These are phyloP conservation scores for Ettlia oleoabundans DNA, from an alignment of 139 green algal genomes.

Conservation along the genomic window DNA sequence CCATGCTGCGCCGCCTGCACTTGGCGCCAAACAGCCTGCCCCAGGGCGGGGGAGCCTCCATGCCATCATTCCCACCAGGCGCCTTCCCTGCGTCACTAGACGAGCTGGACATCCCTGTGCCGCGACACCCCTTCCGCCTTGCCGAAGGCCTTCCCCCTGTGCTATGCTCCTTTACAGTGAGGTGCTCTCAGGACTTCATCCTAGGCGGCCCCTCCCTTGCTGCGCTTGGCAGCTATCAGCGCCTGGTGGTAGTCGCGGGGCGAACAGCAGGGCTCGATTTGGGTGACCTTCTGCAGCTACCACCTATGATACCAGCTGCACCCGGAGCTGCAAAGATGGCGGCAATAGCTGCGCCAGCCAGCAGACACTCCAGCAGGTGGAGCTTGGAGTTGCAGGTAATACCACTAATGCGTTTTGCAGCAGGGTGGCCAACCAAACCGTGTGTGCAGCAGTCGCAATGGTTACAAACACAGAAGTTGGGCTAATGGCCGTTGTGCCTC, in stretches of 20 bases:
- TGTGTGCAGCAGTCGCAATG: too few relatives aligned
- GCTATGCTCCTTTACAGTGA: not conserved
- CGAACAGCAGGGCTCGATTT: conserved; percentile 1
- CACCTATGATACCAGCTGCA: not conserved
- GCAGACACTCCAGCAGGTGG: not conserved
- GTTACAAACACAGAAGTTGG: too few relatives aligned
- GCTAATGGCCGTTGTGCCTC: too few relatives aligned
- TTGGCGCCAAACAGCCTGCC: not conserved
- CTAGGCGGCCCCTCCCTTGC: not conserved
- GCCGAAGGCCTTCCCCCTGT: not conserved
- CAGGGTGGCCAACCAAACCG: too few relatives aligned
- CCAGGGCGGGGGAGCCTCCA: not conserved
- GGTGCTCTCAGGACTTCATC: not conserved
- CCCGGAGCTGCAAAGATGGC: not conserved
- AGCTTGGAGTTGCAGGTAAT: not conserved
- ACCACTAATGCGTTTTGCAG: too few relatives aligned
- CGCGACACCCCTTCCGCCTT: conserved; percentile 1
- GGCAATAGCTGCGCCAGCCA: not conserved
- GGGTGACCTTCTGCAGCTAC: not conserved
- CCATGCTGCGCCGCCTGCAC: not conserved
- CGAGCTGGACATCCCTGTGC: not conserved
- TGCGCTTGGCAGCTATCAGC: not conserved
- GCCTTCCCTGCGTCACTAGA: not conserved
- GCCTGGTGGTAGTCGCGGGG: not conserved
- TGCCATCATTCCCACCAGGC: not conserved